Evolutionary conservation across 805 yeast genomes (phyloP).

Genomic region (Yamadazyma paraphyllophila): DNA sequence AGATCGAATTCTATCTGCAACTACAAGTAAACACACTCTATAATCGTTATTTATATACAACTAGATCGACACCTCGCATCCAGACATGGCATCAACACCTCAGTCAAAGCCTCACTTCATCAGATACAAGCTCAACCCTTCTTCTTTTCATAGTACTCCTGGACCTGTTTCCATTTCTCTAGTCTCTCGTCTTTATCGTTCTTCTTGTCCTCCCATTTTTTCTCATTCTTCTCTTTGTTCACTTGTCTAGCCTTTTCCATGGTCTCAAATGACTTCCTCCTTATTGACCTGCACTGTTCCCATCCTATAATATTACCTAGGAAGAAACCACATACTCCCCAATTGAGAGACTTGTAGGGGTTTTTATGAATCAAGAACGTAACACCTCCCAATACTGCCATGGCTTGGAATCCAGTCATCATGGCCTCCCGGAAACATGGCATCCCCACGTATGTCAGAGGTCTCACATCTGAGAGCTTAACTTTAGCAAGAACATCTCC

Average conservation of each 20-base stretch:
- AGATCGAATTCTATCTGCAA: no score
- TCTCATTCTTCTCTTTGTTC: constrained; percentile 32
- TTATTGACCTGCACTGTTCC: constrained; percentile 83
- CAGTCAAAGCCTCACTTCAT: no score
- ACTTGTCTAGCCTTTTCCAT: constrained; percentile 66
- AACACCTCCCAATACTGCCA: constrained; percentile 67
- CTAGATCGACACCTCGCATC: no score
- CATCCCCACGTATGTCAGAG: constrained; percentile 51
- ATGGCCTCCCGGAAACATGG: constrained; percentile 84
- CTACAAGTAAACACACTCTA: no score
- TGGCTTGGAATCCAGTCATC: constrained; percentile 67
- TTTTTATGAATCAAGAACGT: constrained; percentile 67
- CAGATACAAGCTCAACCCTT: neutral
- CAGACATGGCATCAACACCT: no score
- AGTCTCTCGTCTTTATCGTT: constrained; percentile 23
- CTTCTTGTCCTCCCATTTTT: constrained; percentile 26
- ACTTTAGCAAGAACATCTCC: constrained; percentile 44
- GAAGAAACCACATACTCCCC: constrained; percentile 79
- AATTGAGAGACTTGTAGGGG: constrained; percentile 62
- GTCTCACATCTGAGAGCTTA: constrained; percentile 48
- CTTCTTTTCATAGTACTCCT: constrained; percentile 17
- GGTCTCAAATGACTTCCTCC: constrained; percentile 63
- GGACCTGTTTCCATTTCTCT: constrained; percentile 27
- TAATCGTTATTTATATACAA: no score
- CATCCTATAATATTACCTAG: constrained; percentile 82